These are phyloP conservation scores for Phytopythium vexans DNA, from an alignment of 352 stramenopile genomes.

Conservation along the genomic window DNA sequence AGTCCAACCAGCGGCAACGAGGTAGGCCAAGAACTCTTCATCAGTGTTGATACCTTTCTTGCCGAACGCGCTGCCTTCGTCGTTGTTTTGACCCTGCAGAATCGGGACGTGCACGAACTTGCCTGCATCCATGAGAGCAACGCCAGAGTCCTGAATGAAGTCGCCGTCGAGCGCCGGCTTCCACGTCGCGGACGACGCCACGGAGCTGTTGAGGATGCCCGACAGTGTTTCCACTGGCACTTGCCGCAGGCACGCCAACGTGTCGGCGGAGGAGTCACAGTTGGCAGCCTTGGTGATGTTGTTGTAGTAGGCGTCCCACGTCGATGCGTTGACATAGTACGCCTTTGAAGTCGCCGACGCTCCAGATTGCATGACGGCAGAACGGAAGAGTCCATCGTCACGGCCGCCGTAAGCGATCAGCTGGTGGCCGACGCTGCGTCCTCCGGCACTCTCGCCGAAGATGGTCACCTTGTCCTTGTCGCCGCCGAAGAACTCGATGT, in stretches of 20 bases:
- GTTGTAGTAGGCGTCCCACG: conserved; percentile 22
- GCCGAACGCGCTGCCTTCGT: conserved; percentile 27
- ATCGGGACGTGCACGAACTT: conserved; percentile 31
- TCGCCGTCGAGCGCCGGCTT: conserved; percentile 24
- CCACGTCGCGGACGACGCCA: conserved; percentile 9
- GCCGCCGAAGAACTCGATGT: conserved; percentile 79
- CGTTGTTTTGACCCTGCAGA: conserved; percentile 23
- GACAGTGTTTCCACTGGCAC: conserved; percentile 20
- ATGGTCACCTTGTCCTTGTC: conserved; percentile 79
- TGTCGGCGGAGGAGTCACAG: conserved; percentile 19
- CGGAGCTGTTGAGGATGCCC: conserved; percentile 21
- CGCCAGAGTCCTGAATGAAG: conserved; percentile 18
- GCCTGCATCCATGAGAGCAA: conserved; percentile 16
- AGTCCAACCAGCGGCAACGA: conserved; percentile 15
- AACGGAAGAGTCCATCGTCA: conserved; percentile 20
- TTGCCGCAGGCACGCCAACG: conserved; percentile 20
- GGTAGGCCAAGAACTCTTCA: conserved; percentile 18
- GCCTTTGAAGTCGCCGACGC: conserved; percentile 11
- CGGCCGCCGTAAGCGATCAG: conserved; percentile 24
- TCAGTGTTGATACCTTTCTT: conserved; percentile 19
- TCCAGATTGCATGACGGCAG: conserved; percentile 24
- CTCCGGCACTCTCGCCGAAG: conserved; percentile 84
- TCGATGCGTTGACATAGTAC: conserved; percentile 16
- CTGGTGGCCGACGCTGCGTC: conserved; percentile 27
- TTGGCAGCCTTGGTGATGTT: conserved; percentile 16